Percentiles rank a stretch among this genome's conserved stretches.
phyloP scores from a whole-genome alignment of 1,284 basidiomycete species.

The Papiliotrema flavescens region DNA sequence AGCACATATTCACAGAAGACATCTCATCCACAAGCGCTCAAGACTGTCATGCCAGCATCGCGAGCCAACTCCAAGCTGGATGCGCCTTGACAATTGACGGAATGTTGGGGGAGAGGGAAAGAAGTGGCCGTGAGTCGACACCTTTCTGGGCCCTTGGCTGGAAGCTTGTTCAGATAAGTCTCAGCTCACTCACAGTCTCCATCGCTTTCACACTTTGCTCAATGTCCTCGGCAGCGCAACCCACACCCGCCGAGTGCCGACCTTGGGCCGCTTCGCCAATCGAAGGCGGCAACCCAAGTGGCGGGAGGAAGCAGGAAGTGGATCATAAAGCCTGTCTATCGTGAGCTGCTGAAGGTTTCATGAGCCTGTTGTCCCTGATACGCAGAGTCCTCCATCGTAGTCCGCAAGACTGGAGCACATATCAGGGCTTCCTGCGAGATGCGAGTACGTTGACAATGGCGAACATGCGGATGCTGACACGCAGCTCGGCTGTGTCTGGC shows the following conservation, averaged over 20 bases:
- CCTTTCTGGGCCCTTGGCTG: background rate
- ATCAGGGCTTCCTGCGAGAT: conserved; percentile 43
- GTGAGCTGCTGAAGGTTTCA: conserved; percentile 18
- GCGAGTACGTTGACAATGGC: conserved; percentile 28
- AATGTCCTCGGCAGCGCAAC: conserved; percentile 38
- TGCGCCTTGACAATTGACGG: background rate
- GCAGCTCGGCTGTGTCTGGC: conserved; percentile 41
- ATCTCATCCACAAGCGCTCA: background rate
- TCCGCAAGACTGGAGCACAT: conserved; percentile 48
- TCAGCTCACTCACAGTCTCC: conserved; percentile 29
- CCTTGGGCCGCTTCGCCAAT: conserved; percentile 19
- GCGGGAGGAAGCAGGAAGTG: conserved; percentile 1
- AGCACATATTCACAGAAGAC: background rate
- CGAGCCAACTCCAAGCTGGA: background rate
- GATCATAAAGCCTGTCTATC: conserved; percentile 5
- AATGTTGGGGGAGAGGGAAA: background rate
- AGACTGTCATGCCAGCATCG: conserved; percentile 14
- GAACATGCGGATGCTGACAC: background rate
- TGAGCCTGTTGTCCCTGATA: background rate
- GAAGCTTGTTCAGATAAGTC: background rate
- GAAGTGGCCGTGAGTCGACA: background rate
- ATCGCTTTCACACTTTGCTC: conserved; percentile 47
- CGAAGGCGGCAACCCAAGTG: background rate
- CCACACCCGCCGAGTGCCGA: conserved; percentile 33
- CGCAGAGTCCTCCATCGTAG: conserved; percentile 44